phyloP scores from a whole-genome alignment of 108 stramenopile genomes.

The Asterionellopsis glacialis region DNA sequence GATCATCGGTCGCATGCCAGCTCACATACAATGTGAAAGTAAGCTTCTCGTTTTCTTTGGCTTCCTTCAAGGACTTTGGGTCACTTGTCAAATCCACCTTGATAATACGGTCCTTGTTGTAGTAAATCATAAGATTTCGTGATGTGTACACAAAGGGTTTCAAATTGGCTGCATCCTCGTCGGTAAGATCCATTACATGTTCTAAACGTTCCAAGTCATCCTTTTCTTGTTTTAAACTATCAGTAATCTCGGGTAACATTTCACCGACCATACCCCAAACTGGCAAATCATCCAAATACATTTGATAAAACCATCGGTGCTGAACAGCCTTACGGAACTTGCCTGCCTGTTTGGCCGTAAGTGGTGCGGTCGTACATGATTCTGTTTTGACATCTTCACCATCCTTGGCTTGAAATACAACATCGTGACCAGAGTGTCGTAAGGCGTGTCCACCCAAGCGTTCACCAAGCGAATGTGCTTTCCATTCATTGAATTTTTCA shows the following conservation, averaged over 20 bases:
- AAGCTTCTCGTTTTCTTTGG: slow-evolving; percentile 63
- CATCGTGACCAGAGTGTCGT: slow-evolving; percentile 82
- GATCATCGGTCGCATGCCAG: slow-evolving; percentile 63
- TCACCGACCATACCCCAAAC: slow-evolving; percentile 98
- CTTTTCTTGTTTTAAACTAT: slow-evolving; percentile 18
- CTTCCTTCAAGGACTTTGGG: slow-evolving; percentile 61
- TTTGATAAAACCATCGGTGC: slow-evolving; percentile 95
- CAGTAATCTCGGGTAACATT: slow-evolving; percentile 58
- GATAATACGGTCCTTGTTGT: slow-evolving; percentile 92
- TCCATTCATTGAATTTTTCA: slow-evolving; percentile 83
- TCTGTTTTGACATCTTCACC: slow-evolving; percentile 47
- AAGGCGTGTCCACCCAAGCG: slow-evolving; percentile 75
- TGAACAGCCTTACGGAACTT: slow-evolving; percentile 71
- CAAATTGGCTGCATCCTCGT: slow-evolving; percentile 31
- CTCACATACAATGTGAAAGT: slow-evolving; percentile 74
- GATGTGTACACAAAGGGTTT: slow-evolving; percentile 88
- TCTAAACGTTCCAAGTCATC: slow-evolving; percentile 65
- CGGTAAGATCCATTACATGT: slow-evolving; percentile 47
- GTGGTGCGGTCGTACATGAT: slow-evolving; percentile 62
- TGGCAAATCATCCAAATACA: slow-evolving; percentile 96
- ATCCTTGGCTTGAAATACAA: slow-evolving; percentile 49
- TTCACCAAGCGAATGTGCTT: slow-evolving; percentile 72
- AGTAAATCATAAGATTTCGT: slow-evolving; percentile 74
- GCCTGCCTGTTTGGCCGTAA: slow-evolving; percentile 39
- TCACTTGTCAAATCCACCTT: slow-evolving; percentile 91